A percentile compares a stretch with the other conserved stretches of the same genome.
Conservation (phyloP, 495 filamentous ascomycete genomes). For the Penicillium pancosmium region DNA sequence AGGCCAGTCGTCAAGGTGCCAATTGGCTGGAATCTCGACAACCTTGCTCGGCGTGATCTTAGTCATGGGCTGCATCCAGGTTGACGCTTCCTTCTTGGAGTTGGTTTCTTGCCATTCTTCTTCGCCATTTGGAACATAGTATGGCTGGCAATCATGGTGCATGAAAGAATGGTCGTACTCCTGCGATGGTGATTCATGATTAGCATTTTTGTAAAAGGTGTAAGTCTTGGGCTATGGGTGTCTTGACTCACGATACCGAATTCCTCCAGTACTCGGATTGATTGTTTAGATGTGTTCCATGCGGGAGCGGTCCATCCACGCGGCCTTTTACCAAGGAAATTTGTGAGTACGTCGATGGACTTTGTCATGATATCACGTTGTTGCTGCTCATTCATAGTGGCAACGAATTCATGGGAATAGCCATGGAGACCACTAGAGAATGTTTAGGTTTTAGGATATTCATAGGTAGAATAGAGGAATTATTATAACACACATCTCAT, state of each 20-base stretch:
- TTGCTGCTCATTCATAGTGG: conserved; percentile 29
- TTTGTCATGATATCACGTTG: conserved; percentile 39
- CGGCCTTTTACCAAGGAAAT: conserved; percentile 35
- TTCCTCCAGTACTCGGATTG: conserved; percentile 48
- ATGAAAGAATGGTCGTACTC: conserved; percentile 51
- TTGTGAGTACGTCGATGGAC: conserved; percentile 34
- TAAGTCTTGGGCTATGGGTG: too few relatives aligned
- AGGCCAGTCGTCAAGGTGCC: conserved; percentile 60
- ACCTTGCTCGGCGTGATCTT: conserved; percentile 48
- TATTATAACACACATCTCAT: conserved; percentile 26
- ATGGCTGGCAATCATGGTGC: conserved; percentile 59
- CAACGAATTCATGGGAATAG: conserved; percentile 42
- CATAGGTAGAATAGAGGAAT: background rate
- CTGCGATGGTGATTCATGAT: conserved; percentile 4
- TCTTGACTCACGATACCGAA: conserved; percentile 23
- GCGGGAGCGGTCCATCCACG: conserved; percentile 45
- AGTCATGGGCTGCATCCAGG: conserved; percentile 60
- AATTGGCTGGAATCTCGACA: conserved; percentile 59
- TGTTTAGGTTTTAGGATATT: background rate
- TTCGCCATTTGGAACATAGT: conserved; percentile 50
- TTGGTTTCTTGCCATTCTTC: conserved; percentile 54
- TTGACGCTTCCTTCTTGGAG: conserved; percentile 49
- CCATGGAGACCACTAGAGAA: conserved; percentile 41
- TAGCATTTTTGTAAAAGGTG: background rate
- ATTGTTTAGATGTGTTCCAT: conserved; percentile 55